Conservation (phyloP, 805 yeast genomes). For the Candida taoyuanica region DNA sequence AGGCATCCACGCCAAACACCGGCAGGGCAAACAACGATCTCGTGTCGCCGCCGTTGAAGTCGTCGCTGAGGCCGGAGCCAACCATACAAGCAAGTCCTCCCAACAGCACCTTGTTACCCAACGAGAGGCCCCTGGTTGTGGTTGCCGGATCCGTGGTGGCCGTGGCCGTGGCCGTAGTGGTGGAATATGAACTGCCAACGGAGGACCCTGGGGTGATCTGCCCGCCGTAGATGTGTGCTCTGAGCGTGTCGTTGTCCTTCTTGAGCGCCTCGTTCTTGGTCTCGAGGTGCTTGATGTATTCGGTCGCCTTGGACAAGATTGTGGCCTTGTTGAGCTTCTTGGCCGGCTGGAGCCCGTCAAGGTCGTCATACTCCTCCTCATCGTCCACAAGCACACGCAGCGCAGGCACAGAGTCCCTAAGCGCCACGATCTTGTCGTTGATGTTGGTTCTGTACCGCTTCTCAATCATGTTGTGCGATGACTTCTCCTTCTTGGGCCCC, state of each 20-base stretch:
- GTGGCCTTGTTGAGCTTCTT: slow-evolving; percentile 74
- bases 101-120: slow-evolving; percentile 46
- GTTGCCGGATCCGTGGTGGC: slow-evolving; percentile 6
- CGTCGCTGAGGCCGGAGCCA: slow-evolving; percentile 57
- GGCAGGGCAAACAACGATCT: slow-evolving; percentile 48
- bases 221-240: slow-evolving; percentile 23
- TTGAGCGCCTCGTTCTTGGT: slow-evolving; percentile 47
- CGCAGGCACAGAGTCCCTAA: slow-evolving; percentile 65
- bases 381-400: slow-evolving; percentile 42
- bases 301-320: slow-evolving; percentile 69
- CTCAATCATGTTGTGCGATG: slow-evolving; percentile 68
- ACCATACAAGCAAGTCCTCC: slow-evolving; percentile 64
- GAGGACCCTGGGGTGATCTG: slow-evolving; percentile 22
- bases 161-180: no score
- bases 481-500: slow-evolving; percentile 41
- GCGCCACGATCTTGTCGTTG: slow-evolving; percentile 58
- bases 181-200: slow-evolving; percentile 14
- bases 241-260: slow-evolving; percentile 42
- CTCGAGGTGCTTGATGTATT: slow-evolving; percentile 72
- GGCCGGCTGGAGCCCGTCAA: slow-evolving; percentile 77
- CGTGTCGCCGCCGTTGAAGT: slow-evolving; percentile 37
- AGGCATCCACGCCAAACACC: slow-evolving; percentile 29
- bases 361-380: slow-evolving; percentile 54
- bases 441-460: slow-evolving; percentile 69
- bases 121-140: slow-evolving; percentile 11